Base-by-base conservation (phyloP, 768 basidiomycete species). In the Psilocybe azurescens region DNA sequence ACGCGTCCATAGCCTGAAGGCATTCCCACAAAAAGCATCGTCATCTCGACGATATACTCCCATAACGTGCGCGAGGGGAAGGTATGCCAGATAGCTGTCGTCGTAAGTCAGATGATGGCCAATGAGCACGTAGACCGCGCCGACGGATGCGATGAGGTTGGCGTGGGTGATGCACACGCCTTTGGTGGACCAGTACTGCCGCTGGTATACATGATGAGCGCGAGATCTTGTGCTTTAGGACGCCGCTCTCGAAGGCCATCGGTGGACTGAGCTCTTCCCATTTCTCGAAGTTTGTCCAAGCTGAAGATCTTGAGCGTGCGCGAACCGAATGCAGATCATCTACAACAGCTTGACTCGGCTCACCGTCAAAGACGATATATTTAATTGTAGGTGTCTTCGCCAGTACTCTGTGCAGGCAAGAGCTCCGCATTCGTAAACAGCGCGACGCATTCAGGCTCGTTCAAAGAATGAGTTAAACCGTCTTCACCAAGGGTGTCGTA, bases 401-500 rank as follows among this genome's bases (percentile, higher is more conserved):
- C 51, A 94, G 78, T 61, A 97, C 90, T 58, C 87, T 86, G 49
- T 82, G 77, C n/a, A n/a, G 86, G 85, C 53, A 99, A 87, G 28
- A 99, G 88, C 28, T 95, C 91, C 36, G 92, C 90, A 69, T 99
- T 97, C 66, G 95, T 97, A 79, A 93, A 97, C 70, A 98, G 81
- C 60, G 88, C 91, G 24, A 86, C 82, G 64, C 91, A 95, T 52
- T 89, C 80, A 4, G 96, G 94, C 61, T 83, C 83, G 73, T 94
- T 91, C 61, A 99, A 86, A 0, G 97, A 95, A 75, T 99, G 95
- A 0, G 88, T 78, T 18, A 99, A 87, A 53, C 97, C 95, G 0
- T 85, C 79, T 72, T 91, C 90, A 54, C 97, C 97, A n/a, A 99
- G 89, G 1, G 94, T 97, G 71, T 97, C 97, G 76, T 99, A 99